A percentile compares a stretch with the other conserved stretches of the same genome.
Conservation (phyloP, 345 rosid species). For the Sonneratia alba region DNA sequence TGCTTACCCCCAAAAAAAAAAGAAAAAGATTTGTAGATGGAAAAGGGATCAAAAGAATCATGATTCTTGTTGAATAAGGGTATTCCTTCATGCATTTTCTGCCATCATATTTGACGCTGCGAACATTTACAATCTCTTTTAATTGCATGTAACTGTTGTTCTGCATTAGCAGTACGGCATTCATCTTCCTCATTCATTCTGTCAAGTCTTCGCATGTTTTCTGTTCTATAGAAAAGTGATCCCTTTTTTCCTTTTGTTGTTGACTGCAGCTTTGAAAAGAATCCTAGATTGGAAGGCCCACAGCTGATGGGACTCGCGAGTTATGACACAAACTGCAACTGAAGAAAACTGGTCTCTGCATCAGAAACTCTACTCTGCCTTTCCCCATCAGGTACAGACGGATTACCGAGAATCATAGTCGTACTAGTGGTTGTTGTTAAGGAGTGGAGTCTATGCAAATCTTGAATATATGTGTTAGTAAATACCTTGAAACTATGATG, state of each 20-base stretch:
- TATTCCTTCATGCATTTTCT: not conserved
- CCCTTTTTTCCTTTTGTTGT: not conserved
- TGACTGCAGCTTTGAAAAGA: conserved; percentile 61
- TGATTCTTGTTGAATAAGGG: not conserved
- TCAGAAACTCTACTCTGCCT: no score
- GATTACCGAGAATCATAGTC: no score
- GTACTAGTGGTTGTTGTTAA: no score
- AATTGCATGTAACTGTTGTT: not conserved
- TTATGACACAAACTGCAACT: no score
- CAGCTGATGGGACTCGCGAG: conserved; percentile 25
- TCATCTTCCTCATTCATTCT: not conserved
- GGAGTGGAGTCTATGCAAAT: no score
- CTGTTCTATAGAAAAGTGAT: not conserved
- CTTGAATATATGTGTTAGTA: no score
- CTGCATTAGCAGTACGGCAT: not conserved
- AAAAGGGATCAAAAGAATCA: not conserved
- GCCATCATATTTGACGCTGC: not conserved
- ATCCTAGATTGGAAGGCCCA: conserved; percentile 88
- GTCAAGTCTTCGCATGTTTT: not conserved
- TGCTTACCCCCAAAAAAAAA: no score
- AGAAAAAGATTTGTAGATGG: not conserved
- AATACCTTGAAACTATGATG: no score
- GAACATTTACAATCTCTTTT: not conserved
- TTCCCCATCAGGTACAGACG: no score
- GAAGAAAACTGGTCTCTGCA: no score